Evolutionary conservation across 139 green algal species (phyloP), one percentile per base, ranked within the genome.

Genomic region (Closterium sp.): DNA sequence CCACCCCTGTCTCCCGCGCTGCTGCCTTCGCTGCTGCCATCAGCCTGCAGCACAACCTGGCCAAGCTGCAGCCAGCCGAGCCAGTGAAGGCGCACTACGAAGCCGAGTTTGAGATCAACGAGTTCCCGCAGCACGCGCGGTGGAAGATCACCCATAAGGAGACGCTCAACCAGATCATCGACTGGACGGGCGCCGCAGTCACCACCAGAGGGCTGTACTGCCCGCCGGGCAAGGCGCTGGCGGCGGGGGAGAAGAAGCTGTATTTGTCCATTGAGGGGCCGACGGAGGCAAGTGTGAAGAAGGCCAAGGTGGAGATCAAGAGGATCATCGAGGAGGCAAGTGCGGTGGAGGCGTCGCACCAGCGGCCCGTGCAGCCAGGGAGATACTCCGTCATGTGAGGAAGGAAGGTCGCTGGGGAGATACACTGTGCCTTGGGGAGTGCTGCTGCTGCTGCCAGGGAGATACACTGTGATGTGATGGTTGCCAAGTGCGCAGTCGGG

Each of bases 51-150:
- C 88, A 94, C 36, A 93, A 38, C 30, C 35, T 93, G 55, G 85
- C 91, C 2, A 95, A 91, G 28, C 25, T 94, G 7, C 76, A 91
- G 19, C 32, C 69, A 10, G n/a, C 94, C 35, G 89, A 69, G 12
- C 34, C 30, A 7, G 84, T 87, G 31, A 33, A 84, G 31, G 85
- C 33, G 64, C 96, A 97, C 91, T 99, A 96, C 94, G 96, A 98
- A 92, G 93, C 95, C 12, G 98, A 99, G 94, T 92, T 99, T 69
- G 97, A 99, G 92, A 99, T 99, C 95, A 99, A 99, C 91, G 98
- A 99, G 95, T 99, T 99, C 95, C 97, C 97, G 35, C 98, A 99
- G 96, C 96, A 98, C 83, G 97, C 94, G 25, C 85, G 94, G 34
- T 95, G 90, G 87, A 95, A 99, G 97, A 96, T 99, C 32, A 99